Conservation (phyloP, 805 yeast genomes). For the Kregervanrija pseudodelftensis region DNA sequence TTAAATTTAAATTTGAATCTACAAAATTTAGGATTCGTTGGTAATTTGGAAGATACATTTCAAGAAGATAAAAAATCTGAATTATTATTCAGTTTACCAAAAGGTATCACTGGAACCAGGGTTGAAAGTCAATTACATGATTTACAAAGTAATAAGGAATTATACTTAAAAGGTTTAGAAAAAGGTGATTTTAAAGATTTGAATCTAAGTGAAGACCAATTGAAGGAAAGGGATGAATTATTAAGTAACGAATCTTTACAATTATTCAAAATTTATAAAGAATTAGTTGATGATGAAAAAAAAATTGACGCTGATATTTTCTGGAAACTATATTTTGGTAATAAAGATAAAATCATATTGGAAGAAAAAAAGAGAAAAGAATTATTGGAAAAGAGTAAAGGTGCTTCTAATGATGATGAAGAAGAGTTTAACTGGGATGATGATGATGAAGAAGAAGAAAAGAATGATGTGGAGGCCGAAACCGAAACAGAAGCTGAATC, state of each 20-base stretch:
- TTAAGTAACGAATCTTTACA: constrained; percentile 39
- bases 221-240: constrained; percentile 34
- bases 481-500: background rate
- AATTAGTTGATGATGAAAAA: constrained; percentile 52
- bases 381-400: constrained; percentile 37
- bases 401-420: constrained; percentile 31
- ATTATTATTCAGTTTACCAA: constrained; percentile 38
- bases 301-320: constrained; percentile 48
- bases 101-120: constrained; percentile 40
- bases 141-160: constrained; percentile 41
- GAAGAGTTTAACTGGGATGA: constrained; percentile 47
- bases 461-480: background rate
- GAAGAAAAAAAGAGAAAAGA: constrained; percentile 63
- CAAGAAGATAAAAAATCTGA: constrained; percentile 29
- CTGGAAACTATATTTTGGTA: constrained; percentile 67
- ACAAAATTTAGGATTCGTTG: background rate
- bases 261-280: constrained; percentile 47
- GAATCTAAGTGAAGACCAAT: constrained; percentile 39
- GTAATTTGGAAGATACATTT: constrained; percentile 8
- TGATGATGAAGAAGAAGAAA: constrained; percentile 44
- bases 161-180: constrained; percentile 31
- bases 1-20: background rate
- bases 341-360: constrained; percentile 44
- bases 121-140: constrained; percentile 57
- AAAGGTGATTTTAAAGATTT: constrained; percentile 34